Evolutionary conservation across 2,329 filamentous ascomycete genomes (phyloP), one percentile per base, ranked within the genome.

Genomic region (Fusarium siculi): DNA sequence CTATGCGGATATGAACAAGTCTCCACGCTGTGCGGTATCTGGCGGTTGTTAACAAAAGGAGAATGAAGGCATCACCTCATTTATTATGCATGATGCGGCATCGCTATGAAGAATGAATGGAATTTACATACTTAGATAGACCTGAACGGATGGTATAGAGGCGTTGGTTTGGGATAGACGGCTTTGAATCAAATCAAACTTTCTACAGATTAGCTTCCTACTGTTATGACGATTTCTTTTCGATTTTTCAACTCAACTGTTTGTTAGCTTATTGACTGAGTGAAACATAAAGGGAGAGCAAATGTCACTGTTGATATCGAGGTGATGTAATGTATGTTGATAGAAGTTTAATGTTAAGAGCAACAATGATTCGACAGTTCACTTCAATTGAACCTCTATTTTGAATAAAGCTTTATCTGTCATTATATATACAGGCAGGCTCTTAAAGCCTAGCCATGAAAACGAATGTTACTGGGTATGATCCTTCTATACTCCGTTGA

Each of bases 161-260:
- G 74, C 74, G 74, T 76, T 76, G 56, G 69, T 59, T 74, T 76
- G 72, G 72, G 62, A 76, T 76, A 76, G 74, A 76, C 55, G 70
- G 66, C 61, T 72, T 76, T 67, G 63, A 73, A 76, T 75, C 60
- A 53, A 36, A 63, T 70, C 49, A 61, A 67, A 65, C 53, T 73
- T 72, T 70, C 55, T 64, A 64, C 62, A 34, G n/a, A 43, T n/a
- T 37, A 23, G 18, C 28, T 43, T 37, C 9, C 34, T 21, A 25
- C 7, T 25, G n/a, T 21, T 19, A 53, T 63, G 47, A 43, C 23
- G 19, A 32, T 25, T 25, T 14, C 19, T 19, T 25, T 21, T 15
- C 23, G 28, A 25, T 28, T 11, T 32, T 8, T 21, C 3, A 54
- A 40, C 19, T 12, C 15, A n/a, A 40, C 15, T 40, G 5, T 12